phyloP scores from a whole-genome alignment of 2,329 filamentous ascomycete genomes.

The Stachybotrys chlorohalonatus region DNA sequence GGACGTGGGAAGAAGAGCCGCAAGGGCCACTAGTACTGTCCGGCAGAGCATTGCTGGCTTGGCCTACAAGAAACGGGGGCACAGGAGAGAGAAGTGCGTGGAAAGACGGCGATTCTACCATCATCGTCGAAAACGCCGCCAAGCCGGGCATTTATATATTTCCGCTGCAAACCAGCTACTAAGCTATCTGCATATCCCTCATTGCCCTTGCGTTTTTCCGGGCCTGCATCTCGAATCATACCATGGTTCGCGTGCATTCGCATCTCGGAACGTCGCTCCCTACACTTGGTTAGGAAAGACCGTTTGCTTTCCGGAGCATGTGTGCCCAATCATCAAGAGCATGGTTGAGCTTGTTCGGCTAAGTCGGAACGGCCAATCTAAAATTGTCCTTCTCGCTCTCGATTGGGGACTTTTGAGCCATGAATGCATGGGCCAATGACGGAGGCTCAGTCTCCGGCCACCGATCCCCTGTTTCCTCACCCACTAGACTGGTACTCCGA shows the following conservation, averaged over 20 bases:
- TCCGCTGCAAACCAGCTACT: not conserved
- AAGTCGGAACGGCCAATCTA: not conserved
- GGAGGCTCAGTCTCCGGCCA: too few relatives aligned
- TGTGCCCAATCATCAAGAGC: not conserved
- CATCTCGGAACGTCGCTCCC: not conserved
- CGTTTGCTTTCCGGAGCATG: not conserved
- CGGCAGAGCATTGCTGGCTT: slow-evolving; percentile 17
- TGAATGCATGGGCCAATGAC: too few relatives aligned
- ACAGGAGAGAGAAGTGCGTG: not conserved
- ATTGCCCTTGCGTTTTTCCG: not conserved
- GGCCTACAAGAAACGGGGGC: not conserved
- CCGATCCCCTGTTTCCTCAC: too few relatives aligned
- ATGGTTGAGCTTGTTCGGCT: not conserved
- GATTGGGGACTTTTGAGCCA: not conserved
- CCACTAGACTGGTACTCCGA: too few relatives aligned
- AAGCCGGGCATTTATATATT: not conserved
- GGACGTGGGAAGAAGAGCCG: slow-evolving; percentile 34
- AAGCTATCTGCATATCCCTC: not conserved
- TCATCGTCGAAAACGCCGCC: not conserved
- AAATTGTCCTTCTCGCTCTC: not conserved
- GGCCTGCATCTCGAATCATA: not conserved
- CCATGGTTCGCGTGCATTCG: not conserved
- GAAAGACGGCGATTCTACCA: too few relatives aligned
- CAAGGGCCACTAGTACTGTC: slow-evolving; percentile 33
- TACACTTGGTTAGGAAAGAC: not conserved